Base-by-base conservation (phyloP, 116 monocot species). In the Phalaenopsis hybrid region DNA sequence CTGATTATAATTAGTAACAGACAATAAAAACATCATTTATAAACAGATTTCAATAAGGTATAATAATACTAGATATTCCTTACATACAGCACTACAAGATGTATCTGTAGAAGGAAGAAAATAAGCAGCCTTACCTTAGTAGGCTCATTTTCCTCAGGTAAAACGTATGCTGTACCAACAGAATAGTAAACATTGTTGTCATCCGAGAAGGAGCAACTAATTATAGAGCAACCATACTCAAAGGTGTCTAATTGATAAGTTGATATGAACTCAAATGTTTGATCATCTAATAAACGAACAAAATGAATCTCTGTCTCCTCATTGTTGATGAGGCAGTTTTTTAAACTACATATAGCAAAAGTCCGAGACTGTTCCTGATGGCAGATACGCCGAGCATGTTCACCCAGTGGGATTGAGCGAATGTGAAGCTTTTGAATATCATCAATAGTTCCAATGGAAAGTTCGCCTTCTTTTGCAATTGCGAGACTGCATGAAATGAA, bases 401-500 rank as follows among this genome's bases (percentile, higher is more conserved):
- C 98, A n/a, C 92, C 92, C 43, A 95, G 88, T 8, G 90, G 91
- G 63, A 99, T 92, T 31, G 95, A 88, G 78, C 95, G 91, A 63
- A 99, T 99, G 75, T 99, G 98, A 81, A 99, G 95, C 87, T 99
- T 99, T 81, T 95, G 98, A 79, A 99, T 99, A 63, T 93, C 98
- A 81, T 99, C 98, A 82, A 99, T 95, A 44, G 93, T 95, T 57
- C 98, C 98, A 80, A 99, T 99, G 21, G 91, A 92, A 79, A 99
- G 98, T 67, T 99, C 98, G 49, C 98, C 98, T 90, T 99, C 98
- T 88, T 99, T 99, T 58, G 93, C 98, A 85, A 99, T 95, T 79
- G 95, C 98, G 78, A 99, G 91, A 81, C 96, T 96, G 91, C 81
- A 74, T 44, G 23, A 45, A 76, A 79, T 8, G 5, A 73, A 13